These are phyloP conservation scores for Citrus medica DNA, from an alignment of 345 rosid species.

Conservation along the genomic window DNA sequence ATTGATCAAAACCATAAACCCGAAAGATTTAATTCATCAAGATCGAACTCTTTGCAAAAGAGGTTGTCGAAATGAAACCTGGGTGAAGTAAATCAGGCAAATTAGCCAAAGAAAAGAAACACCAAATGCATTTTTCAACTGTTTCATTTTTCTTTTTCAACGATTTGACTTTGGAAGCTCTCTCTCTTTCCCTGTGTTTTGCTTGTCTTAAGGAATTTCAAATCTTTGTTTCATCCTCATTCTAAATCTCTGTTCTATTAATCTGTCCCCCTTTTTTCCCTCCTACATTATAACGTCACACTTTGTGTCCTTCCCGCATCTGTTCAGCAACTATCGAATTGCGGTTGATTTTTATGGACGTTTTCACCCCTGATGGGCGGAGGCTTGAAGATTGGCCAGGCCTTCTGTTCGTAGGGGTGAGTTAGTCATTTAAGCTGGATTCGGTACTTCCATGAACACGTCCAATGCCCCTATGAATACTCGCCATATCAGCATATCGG, in stretches of 20 bases:
- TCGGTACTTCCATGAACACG: background rate
- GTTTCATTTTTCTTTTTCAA: conserved; percentile 44
- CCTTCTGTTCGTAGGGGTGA: background rate
- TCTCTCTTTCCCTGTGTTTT: background rate
- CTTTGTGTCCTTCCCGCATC: background rate
- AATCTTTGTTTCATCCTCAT: background rate
- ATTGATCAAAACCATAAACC: background rate
- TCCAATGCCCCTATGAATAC: background rate
- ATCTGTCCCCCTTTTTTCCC: background rate
- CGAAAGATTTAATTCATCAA: background rate
- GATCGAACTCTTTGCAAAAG: background rate
- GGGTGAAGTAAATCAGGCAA: conserved; percentile 91
- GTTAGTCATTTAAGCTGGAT: background rate
- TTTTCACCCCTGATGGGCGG: conserved; percentile 9
- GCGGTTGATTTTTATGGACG: conserved; percentile 8
- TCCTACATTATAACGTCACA: background rate
- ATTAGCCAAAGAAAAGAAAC: conserved; percentile 85
- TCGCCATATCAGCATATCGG: background rate
- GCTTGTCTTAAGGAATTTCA: background rate
- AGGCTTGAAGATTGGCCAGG: background rate
- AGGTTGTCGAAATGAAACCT: conserved; percentile 31
- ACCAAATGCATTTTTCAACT: conserved; percentile 65
- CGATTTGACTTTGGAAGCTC: background rate
- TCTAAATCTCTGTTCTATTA: background rate
- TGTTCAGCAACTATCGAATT: background rate